phyloP scores from a whole-genome alignment of 495 filamentous ascomycete species.

The Aspergillus kassunensis region DNA sequence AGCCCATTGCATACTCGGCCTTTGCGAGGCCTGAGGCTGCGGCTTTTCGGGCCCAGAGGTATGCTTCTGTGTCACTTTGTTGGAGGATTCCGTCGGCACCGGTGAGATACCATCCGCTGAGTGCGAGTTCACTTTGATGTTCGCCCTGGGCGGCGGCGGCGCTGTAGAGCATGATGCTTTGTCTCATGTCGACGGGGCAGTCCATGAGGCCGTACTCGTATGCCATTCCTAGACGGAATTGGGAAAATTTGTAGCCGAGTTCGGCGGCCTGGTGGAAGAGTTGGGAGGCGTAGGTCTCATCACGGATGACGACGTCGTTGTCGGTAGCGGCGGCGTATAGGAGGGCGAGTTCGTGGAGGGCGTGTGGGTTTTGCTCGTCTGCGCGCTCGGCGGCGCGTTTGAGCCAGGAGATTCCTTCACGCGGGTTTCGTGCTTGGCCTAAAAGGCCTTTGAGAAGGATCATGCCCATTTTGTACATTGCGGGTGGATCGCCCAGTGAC shows the following conservation, averaged over 20 bases:
- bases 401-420: conserved; percentile 84
- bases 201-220: conserved; percentile 89
- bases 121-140: conserved; percentile 87
- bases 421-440: conserved; percentile 76
- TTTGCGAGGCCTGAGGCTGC: conserved; percentile 80
- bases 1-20: conserved; percentile 97
- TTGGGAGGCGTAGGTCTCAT: conserved; percentile 71
- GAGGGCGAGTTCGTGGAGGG: conserved; percentile 85
- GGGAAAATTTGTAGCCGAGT: conserved; percentile 90
- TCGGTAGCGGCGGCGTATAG: conserved; percentile 70
- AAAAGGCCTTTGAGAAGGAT: conserved; percentile 92
- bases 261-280: conserved; percentile 87
- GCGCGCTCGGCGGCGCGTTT: conserved; percentile 89
- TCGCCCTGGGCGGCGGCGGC: conserved; percentile 89
- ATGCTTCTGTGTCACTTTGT: conserved; percentile 93
- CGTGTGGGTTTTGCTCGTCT: conserved; percentile 87
- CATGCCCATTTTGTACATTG: conserved; percentile 98
- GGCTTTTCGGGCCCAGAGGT: conserved; percentile 94
- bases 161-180: conserved; percentile 90
- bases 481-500: conserved; percentile 80
- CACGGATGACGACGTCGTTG: conserved; percentile 69
- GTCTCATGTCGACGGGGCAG: conserved; percentile 72
- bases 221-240: conserved; percentile 81
- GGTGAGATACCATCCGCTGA: conserved; percentile 95
- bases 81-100: conserved; percentile 81